Conservation (phyloP, 2,329 filamentous ascomycete genomes). For the Bipolaris oryzae region DNA sequence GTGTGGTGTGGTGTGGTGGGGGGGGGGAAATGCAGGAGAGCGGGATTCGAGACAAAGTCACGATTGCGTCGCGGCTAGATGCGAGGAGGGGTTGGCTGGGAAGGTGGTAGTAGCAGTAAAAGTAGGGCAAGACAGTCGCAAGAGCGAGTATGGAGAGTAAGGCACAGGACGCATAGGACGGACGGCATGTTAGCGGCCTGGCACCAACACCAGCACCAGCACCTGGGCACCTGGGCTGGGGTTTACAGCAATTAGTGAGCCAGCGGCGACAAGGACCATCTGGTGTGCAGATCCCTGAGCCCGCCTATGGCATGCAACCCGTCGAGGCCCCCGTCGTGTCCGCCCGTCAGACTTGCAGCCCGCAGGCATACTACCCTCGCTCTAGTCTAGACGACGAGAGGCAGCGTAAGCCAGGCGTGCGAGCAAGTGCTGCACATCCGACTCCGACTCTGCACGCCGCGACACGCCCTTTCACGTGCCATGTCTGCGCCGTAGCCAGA, state of each 20-base stretch:
- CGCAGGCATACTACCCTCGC: neutral
- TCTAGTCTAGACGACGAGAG: too few relatives aligned
- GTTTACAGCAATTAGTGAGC: conserved; percentile 10
- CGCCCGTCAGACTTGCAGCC: conserved; percentile 22
- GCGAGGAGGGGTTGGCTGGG: conserved; percentile 31
- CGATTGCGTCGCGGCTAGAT: conserved; percentile 39
- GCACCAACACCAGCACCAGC: conserved; percentile 13
- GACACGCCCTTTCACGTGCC: conserved; percentile 35
- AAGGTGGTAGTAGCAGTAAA: neutral
- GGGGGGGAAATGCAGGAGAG: conserved; percentile 29
- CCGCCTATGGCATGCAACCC: neutral
- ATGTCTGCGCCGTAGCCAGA: conserved; percentile 10
- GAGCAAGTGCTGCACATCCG: conserved; percentile 10
- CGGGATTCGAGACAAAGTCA: conserved; percentile 33
- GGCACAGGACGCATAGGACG: conserved; percentile 33
- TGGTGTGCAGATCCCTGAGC: conserved; percentile 28
- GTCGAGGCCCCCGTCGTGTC: too few relatives aligned
- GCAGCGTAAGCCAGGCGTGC: conserved; percentile 6
- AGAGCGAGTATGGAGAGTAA: neutral
- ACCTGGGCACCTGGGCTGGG: conserved; percentile 30
- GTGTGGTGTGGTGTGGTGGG: neutral
- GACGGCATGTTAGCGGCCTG: conserved; percentile 33
- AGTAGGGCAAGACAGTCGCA: conserved; percentile 6
- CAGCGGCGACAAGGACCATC: conserved; percentile 8
- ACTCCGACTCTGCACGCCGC: conserved; percentile 14